phyloP scores from a whole-genome alignment of 75 land plant genomes.

The Cryptomeria japonica region DNA sequence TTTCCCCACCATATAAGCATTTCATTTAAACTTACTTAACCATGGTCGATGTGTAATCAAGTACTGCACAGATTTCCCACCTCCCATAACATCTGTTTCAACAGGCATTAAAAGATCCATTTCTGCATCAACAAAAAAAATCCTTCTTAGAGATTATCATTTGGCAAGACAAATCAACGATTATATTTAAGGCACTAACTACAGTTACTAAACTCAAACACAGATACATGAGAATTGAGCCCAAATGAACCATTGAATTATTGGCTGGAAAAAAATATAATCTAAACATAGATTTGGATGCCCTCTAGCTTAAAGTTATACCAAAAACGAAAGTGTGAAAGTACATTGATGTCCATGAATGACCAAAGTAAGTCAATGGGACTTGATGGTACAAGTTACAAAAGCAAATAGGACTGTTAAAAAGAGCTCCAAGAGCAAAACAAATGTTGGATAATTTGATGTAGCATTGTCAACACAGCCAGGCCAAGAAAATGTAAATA shows the following conservation, averaged over 20 bases:
- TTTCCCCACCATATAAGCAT: not conserved
- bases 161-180: not conserved
- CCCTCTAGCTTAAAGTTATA: not conserved
- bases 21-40: slow-evolving; percentile 11
- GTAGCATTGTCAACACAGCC: not conserved
- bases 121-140: slow-evolving; percentile 4
- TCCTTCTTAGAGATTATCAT: not conserved
- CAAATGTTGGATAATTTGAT: not conserved
- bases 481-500: not conserved
- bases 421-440: not conserved
- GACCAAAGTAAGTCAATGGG: not conserved
- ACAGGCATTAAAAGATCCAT: slow-evolving; percentile 4
- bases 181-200: not conserved
- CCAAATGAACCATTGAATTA: not conserved
- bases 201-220: not conserved
- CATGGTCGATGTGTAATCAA: slow-evolving; percentile 7
- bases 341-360: not conserved
- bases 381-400: not conserved
- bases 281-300: not conserved
- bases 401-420: not conserved
- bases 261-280: not conserved
- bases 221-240: not conserved
- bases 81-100: not conserved
- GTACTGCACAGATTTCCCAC: not conserved
- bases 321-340: too few relatives aligned